Percentiles rank a stretch among this genome's conserved stretches.
Evolutionary conservation across 179 eudicot species (phyloP).

Genomic region (Camellia oleifera): DNA sequence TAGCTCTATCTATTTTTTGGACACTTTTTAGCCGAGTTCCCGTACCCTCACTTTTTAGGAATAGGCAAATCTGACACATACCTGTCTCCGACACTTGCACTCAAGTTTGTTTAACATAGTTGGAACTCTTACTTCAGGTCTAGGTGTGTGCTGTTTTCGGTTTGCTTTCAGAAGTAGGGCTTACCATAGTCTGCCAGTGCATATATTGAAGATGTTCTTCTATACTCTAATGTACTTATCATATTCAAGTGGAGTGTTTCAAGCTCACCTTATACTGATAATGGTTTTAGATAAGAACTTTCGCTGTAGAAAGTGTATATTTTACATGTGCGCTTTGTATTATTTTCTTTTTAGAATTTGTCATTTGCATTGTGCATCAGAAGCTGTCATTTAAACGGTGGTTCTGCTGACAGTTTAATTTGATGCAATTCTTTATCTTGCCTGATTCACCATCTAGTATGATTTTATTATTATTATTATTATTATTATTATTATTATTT

Average conservation of each 20-base stretch:
- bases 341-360: not conserved
- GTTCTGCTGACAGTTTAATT: not conserved
- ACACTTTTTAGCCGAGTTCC: no score
- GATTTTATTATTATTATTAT: not conserved
- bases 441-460: slow-evolving; percentile 3
- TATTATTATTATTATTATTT: no score
- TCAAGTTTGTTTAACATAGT: no score
- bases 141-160: not conserved
- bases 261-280: not conserved
- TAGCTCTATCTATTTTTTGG: no score
- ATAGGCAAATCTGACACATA: no score
- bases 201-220: no score
- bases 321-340: not conserved
- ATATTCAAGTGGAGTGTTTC: not conserved
- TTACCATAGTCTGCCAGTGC: not conserved
- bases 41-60: no score
- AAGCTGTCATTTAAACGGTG: not conserved
- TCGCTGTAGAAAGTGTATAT: not conserved
- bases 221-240: not conserved
- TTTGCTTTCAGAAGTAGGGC: not conserved
- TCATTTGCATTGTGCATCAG: not conserved
- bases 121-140: not conserved
- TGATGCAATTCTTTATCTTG: not conserved
- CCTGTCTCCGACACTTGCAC: no score
- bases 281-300: not conserved